A percentile compares a stretch with the other conserved stretches of the same genome.
These are phyloP conservation scores for Erigeron philadelphicus DNA, from an alignment of 140 eudicot genomes.

Conservation along the genomic window DNA sequence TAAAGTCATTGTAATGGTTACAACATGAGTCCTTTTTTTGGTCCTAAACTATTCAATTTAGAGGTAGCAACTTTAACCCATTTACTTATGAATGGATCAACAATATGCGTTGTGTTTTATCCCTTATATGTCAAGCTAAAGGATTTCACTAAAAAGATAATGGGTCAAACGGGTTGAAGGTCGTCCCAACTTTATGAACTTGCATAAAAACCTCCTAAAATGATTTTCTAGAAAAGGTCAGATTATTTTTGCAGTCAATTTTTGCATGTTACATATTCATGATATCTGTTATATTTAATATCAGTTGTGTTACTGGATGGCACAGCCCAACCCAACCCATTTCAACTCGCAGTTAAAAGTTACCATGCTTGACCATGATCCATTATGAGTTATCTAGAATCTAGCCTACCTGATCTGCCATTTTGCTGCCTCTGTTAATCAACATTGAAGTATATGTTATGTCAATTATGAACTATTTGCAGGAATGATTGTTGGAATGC, in stretches of 20 bases:
- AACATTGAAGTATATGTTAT: neutral
- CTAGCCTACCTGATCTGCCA: too few relatives aligned
- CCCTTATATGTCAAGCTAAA: neutral
- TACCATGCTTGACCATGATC: too few relatives aligned
- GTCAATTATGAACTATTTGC: neutral
- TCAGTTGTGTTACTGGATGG: too few relatives aligned
- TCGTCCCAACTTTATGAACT: neutral
- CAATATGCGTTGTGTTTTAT: neutral
- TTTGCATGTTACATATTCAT: too few relatives aligned
- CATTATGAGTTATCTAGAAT: too few relatives aligned
- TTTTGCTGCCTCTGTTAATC: too few relatives aligned
- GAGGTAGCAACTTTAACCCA: slow-evolving; percentile 1
- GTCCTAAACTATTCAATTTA: neutral
- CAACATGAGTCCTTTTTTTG: neutral
- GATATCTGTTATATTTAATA: too few relatives aligned
- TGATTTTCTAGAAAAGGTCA: neutral
- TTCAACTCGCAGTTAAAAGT: too few relatives aligned
- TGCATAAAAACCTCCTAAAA: neutral
- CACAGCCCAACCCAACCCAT: too few relatives aligned
- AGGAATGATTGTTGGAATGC: too few relatives aligned
- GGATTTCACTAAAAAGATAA: neutral
- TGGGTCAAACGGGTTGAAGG: neutral
- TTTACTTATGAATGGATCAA: neutral
- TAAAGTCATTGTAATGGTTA: slow-evolving; percentile 6
- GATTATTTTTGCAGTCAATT: neutral